phyloP scores from a whole-genome alignment of 441 rosid species.

The Capsella rubella region DNA sequence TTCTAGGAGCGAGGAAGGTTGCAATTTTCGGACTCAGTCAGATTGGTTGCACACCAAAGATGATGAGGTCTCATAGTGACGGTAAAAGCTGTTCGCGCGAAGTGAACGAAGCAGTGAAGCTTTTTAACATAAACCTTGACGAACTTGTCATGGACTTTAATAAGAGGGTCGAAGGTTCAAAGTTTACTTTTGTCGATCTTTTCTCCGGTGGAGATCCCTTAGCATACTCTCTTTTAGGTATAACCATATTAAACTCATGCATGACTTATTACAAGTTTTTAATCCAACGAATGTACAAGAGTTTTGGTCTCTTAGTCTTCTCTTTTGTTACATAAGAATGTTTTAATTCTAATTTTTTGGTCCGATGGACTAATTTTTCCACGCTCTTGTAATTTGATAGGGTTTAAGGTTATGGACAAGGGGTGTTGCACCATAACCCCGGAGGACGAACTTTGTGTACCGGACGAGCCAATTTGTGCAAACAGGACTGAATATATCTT shows the following conservation, averaged over 20 bases:
- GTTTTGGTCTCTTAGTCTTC: too few species aligned
- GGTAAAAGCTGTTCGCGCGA: conserved; percentile 43
- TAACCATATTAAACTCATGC: conserved; percentile 3
- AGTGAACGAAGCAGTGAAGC: conserved; percentile 41
- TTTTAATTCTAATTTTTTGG: background rate
- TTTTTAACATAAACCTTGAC: conserved; percentile 47
- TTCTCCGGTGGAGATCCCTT: conserved; percentile 13
- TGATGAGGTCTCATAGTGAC: conserved; percentile 5
- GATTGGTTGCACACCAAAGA: conserved; percentile 58
- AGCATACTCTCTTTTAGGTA: conserved; percentile 7
- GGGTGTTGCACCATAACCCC: conserved; percentile 32
- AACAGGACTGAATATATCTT: conserved; percentile 36
- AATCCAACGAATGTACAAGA: too few species aligned
- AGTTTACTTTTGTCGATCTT: conserved; percentile 47
- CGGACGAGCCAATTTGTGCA: conserved; percentile 28
- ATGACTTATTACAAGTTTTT: background rate
- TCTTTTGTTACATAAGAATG: background rate
- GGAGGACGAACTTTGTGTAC: conserved; percentile 36
- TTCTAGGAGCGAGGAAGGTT: conserved; percentile 59
- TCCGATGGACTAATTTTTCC: background rate
- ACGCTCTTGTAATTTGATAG: conserved; percentile 11
- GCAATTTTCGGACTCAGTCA: conserved; percentile 45
- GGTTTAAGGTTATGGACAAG: conserved; percentile 27
- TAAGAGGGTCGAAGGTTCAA: conserved; percentile 37
- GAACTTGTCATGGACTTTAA: conserved; percentile 49